Evolutionary conservation across 1,284 basidiomycete genomes (phyloP).

Genomic region (Fomes fomentarius): DNA sequence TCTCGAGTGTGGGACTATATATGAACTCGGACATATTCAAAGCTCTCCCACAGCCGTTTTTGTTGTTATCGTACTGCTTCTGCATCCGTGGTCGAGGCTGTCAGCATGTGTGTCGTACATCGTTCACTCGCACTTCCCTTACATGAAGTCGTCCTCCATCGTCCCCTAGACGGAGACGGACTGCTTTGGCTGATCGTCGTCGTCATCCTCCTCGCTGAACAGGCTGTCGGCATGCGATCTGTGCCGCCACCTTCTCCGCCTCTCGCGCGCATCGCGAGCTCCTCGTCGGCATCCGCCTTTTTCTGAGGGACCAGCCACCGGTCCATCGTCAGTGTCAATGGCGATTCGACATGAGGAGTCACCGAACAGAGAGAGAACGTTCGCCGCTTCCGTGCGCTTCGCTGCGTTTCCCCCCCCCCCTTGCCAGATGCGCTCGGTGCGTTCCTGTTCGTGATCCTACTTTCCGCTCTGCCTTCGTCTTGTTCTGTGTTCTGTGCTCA

Average conservation of each 20-base stretch:
- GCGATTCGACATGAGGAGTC: not conserved
- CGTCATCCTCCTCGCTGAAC: slow-evolving; percentile 51
- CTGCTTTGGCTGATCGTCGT: slow-evolving; percentile 51
- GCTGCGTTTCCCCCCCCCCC: slow-evolving; percentile 68
- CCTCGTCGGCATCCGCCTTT: slow-evolving; percentile 75
- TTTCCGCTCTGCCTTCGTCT: slow-evolving; percentile 84
- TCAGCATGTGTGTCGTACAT: not conserved
- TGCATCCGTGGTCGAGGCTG: no score
- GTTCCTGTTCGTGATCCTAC: slow-evolving; percentile 94
- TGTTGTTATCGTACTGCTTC: no score
- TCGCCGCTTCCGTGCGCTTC: slow-evolving; percentile 63
- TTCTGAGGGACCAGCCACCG: slow-evolving; percentile 51
- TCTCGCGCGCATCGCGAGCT: slow-evolving; percentile 65
- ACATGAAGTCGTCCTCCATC: slow-evolving; percentile 59
- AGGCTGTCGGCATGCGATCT: slow-evolving; percentile 78
- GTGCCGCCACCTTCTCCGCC: slow-evolving; percentile 76
- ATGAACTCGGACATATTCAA: no score
- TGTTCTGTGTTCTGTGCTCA: slow-evolving; percentile 72
- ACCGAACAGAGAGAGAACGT: slow-evolving; percentile 45
- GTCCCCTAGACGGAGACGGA: slow-evolving; percentile 66
- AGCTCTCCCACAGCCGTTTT: no score
- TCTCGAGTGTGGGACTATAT: no score
- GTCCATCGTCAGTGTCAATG: not conserved
- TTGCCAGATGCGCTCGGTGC: slow-evolving; percentile 83
- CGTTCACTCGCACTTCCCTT: slow-evolving; percentile 2